Evolutionary conservation across 140 eudicot species (phyloP), one percentile per base, ranked within the genome.

Genomic region (Senecio squalidus): DNA sequence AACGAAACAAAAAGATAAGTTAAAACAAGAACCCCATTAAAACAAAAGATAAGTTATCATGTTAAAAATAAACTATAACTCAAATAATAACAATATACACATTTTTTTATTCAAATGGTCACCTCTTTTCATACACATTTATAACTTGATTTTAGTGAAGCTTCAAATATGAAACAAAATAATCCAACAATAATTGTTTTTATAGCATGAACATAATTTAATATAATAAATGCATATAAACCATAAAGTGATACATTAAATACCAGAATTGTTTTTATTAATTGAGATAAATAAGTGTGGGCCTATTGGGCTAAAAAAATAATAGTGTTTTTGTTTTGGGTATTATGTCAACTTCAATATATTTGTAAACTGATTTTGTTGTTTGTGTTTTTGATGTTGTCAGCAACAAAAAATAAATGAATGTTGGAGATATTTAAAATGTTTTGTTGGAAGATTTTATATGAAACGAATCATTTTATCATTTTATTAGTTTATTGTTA

Each of bases 311-410:
- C 31, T 46, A 28, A 25, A 48, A 62, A 8, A 46, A n/a, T 21
- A 46, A 18, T 46, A 29, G 9, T 30, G 33, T 59, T 59, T 46
- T 29, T 36, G 27, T n/a, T 15, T 34, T 21, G 21, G 20, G 24
- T 23, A 21, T 33, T 48, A 55, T 49, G 60, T 49, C 50, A 50
- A 48, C 58, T 48, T 48, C 49, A 31, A 21, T 4, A 63, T 17
- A 63, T 62, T 30, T 31, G 31, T 47, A 47, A 62, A 47, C 13
- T 14, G 36, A 62, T 62, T 31, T 46, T 63, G 15, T 14, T 62
- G 56, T 62, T 20, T 20, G 44, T 44, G 30, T 62, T 29, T 47
- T 10, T 59, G 48, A 20, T 22, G 28, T 21, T 36, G 26, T 15
- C 14, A n/a, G 5, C 53, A 43, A 40, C 58, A 31, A 30, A 31